Conservation (phyloP, 192 early-diverging fungal species). For the Geranomyces michiganensis region DNA sequence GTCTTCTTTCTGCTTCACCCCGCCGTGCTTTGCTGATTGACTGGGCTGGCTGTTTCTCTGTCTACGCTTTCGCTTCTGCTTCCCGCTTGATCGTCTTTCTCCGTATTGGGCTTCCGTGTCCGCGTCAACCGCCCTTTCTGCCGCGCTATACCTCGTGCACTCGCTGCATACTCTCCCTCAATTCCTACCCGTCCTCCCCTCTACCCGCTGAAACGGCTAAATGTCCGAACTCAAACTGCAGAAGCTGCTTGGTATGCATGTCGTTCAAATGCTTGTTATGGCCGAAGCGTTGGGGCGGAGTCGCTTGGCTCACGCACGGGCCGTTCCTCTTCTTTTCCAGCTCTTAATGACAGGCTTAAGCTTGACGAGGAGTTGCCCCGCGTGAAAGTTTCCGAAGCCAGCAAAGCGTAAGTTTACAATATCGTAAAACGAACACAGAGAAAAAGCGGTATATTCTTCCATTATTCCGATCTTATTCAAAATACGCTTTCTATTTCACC, state of each 20-base stretch:
- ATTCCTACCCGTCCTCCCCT: neutral
- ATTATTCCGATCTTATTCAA: neutral
- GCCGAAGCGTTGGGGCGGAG: neutral
- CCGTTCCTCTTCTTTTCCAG: slow-evolving; percentile 29
- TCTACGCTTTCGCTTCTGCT: too few relatives aligned
- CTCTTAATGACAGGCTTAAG: slow-evolving; percentile 54
- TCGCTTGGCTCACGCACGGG: neutral
- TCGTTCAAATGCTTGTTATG: too few relatives aligned
- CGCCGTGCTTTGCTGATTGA: too few relatives aligned
- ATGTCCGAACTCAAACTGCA: slow-evolving; percentile 56
- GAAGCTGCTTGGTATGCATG: slow-evolving; percentile 32
- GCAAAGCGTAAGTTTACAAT: slow-evolving; percentile 56
- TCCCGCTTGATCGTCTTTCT: too few relatives aligned
- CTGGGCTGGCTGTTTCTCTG: too few relatives aligned
- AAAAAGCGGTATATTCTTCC: neutral
- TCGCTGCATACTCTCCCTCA: too few relatives aligned
- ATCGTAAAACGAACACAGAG: too few relatives aligned
- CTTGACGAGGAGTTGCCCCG: slow-evolving; percentile 60
- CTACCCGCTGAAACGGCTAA: neutral
- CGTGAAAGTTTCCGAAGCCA: slow-evolving; percentile 59
- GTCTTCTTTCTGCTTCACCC: too few relatives aligned
- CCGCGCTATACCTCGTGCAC: too few relatives aligned
- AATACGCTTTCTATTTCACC: slow-evolving; percentile 9
- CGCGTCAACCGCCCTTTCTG: too few relatives aligned
- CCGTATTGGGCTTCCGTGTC: too few relatives aligned